Evolutionary conservation across 352 stramenopile species (phyloP).

Genomic region (Aphanomyces cochlioides): DNA sequence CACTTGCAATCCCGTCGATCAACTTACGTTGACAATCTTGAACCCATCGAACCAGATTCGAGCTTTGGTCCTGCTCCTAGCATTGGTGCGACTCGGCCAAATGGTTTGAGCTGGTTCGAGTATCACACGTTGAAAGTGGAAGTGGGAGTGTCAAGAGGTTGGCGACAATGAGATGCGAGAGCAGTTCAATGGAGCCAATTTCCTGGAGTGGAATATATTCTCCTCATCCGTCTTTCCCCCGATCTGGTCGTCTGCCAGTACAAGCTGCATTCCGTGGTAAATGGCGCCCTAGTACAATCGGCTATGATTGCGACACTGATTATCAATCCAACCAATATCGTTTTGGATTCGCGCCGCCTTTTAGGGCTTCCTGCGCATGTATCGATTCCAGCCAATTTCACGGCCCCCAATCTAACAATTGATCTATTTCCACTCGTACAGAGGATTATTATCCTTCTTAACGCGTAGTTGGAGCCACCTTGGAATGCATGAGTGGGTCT

Average conservation of each 20-base stretch:
- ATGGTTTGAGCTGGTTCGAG: constrained; percentile 18
- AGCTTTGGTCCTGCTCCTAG: not conserved
- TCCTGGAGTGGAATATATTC: constrained; percentile 33
- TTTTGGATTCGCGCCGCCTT: not conserved
- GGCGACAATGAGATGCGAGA: constrained; percentile 28
- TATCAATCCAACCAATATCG: not conserved
- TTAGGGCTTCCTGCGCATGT: not conserved
- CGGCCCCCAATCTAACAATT: not conserved
- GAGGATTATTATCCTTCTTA: not conserved
- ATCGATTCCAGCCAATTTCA: not conserved
- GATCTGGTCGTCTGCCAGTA: constrained; percentile 24
- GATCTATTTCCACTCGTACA: not conserved
- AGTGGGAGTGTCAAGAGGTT: constrained; percentile 33
- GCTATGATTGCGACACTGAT: not conserved
- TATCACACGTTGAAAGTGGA: constrained; percentile 37
- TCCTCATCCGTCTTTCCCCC: constrained; percentile 28
- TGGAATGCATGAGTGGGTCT: not conserved
- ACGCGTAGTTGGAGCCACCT: too few relatives aligned
- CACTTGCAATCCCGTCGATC: not conserved
- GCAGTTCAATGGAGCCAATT: constrained; percentile 32
- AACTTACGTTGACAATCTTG: constrained; percentile 1
- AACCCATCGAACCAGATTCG: not conserved
- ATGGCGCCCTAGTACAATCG: not conserved
- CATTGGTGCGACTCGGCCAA: not conserved
- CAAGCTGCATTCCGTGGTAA: constrained; percentile 1